Base-by-base conservation (phyloP, 2,329 filamentous ascomycete species). In the Sarocladium strictum region DNA sequence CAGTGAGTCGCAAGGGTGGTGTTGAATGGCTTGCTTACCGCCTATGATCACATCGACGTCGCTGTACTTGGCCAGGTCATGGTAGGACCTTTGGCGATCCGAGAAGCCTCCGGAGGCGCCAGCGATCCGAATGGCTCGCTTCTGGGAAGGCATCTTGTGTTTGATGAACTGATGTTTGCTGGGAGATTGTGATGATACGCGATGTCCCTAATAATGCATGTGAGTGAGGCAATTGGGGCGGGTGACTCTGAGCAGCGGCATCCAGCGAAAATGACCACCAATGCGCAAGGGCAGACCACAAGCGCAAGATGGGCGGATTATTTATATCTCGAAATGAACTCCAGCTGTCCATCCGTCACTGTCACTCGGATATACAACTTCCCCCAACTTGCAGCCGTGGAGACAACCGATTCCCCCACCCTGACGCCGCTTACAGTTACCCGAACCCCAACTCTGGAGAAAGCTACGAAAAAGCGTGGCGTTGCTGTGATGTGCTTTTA, bases 21-120 rank as follows among this genome's bases (percentile, higher is more conserved):
- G 23, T 29, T n/a, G 4, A 12, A 4, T n/a, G 10, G 21, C 19
- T 15, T 32, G 37, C 49, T 35, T 10, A 53, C 50, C 50, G 29
- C 63, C 63, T 43, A 65, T 63, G 55, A 64, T 66, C 57, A 62
- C 61, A 58, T 67, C 64, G 32, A 67, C 61, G 19, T 67, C 65
- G 58, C 65, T 59, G 63, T 70, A 62, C 57, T 68, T 67, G 35
- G 72, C 72, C n/a, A 75, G 64, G 29, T 69, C 68, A 26, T 64
- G 59, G 54, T 73, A 73, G 55, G 72, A 72, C 19, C 70, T 66
- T 56, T 73, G 69, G 33, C 72, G 66, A 60, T 74, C 72, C 19
- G 70, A 71, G 63, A 74, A 74, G 27, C 71, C 71, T 26, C 72
- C 72, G 15, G 70, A 73, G 41, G 71, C 67, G 55, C 71, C 71